Evolutionary conservation across 768 basidiomycete genomes (phyloP), one percentile per base, ranked within the genome.

Genomic region (Leucocoprinus sp.): DNA sequence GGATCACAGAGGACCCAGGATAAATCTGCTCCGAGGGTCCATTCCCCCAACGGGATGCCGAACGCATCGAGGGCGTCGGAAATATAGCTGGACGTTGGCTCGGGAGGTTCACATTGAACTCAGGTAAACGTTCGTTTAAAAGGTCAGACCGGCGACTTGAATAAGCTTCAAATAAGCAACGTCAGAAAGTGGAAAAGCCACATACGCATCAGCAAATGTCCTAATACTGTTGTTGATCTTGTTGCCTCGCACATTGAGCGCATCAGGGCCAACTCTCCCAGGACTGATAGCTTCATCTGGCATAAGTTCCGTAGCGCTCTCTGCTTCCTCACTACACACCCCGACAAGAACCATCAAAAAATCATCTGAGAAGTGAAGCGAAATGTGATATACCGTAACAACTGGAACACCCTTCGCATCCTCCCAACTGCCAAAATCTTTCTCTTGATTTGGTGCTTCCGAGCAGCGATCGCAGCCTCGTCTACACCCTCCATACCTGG

Each of bases 391-490:
- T 49, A 91, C 89, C 91, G 82, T 24, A 97, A 71, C 42, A 93
- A 71, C 43, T 89, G 82, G 71, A 93, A 95, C 37, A 96, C 82
- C 27, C 82, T 69, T 49, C 91, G 88, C 87, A 97, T 88, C 59
- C 79, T 72, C 21, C 93, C 93, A 48, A 97, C 90, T 0, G 88
- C 90, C 53, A 92, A 65, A 53, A 96, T 95, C 74, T 96, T 96
- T 63, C 81, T 90, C 73, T 86, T 92, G 68, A 97, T 93, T 54
- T 78, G 73, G 54, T 88, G 76, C 53, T 79, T 67, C 45, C 41
- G 26, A n/a, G 80, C 78, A 14, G 61, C 60, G 8, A 70, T 64
- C 3, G 68, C 61, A 17, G 26, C 43, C 35, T 28, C 31, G 9
- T 41, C 39, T 1, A 58, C 50, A 2, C 51, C 57, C 19, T 58